These are phyloP conservation scores for Diaporthe australafricana DNA, from an alignment of 2,329 filamentous ascomycete species.

Conservation along the genomic window DNA sequence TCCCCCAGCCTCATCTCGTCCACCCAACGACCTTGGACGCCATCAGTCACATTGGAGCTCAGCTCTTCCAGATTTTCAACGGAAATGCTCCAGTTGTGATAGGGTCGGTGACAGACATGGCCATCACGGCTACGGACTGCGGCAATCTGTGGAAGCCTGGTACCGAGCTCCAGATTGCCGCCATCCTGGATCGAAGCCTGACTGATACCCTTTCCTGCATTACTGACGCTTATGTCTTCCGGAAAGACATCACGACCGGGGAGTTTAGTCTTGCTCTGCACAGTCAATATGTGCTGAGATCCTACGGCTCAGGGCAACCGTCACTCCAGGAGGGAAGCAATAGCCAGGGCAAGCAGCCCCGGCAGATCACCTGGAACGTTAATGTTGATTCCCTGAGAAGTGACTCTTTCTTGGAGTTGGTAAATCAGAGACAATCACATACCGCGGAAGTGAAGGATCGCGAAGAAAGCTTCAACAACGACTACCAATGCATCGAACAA, in stretches of 20 bases:
- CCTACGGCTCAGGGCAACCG: background rate
- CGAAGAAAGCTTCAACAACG: background rate
- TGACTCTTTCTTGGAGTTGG: conserved; percentile 1
- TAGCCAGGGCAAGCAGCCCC: conserved; percentile 31
- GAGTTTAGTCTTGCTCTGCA: background rate
- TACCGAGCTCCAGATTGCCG: conserved; percentile 35
- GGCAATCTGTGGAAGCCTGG: conserved; percentile 16
- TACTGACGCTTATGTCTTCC: conserved; percentile 4
- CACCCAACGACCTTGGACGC: conserved; percentile 13
- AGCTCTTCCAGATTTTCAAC: conserved; percentile 26
- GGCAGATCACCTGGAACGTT: conserved; percentile 33
- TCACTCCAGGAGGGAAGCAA: background rate
- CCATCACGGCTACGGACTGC: conserved; percentile 1
- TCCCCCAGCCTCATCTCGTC: conserved; percentile 18
- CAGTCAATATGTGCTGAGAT: conserved; percentile 11
- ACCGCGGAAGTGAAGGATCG: background rate
- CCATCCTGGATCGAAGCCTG: background rate
- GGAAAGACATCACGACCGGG: background rate
- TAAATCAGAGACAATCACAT: background rate
- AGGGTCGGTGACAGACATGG: conserved; percentile 4
- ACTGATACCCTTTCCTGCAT: conserved; percentile 32
- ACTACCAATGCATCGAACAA: conserved; percentile 22
- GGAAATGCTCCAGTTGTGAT: conserved; percentile 28
- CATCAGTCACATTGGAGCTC: conserved; percentile 12
- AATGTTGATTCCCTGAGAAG: conserved; percentile 31